phyloP scores from a whole-genome alignment of 163 green algal genomes.

The Volvox carteri region DNA sequence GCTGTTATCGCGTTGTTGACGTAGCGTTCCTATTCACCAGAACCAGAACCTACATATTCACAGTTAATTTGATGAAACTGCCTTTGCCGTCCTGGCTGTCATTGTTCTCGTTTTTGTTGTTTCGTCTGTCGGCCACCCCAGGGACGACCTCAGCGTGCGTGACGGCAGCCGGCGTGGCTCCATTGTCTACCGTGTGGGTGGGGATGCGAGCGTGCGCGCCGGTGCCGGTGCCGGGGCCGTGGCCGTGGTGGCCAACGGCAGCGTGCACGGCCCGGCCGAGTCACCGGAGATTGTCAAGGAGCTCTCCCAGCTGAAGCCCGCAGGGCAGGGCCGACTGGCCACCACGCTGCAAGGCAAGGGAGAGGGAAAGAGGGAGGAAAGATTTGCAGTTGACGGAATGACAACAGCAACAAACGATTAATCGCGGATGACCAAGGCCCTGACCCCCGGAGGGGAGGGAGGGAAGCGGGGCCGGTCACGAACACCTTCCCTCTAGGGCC shows the following conservation, averaged over 20 bases:
- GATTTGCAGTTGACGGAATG: not conserved
- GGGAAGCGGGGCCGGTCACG: too few species aligned
- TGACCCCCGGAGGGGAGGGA: too few species aligned
- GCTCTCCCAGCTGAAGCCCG: not conserved
- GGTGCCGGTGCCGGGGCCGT: not conserved
- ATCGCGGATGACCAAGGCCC: too few species aligned
- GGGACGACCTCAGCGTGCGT: not conserved
- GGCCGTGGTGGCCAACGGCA: not conserved
- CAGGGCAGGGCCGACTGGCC: conserved; percentile 9
- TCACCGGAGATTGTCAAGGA: not conserved
- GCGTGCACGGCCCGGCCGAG: not conserved
- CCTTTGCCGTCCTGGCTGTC: not conserved
- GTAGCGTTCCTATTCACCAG: not conserved
- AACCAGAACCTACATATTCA: not conserved
- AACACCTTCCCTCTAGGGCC: too few species aligned
- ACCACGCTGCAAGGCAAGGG: conserved; percentile 5
- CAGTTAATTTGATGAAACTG: too few species aligned
- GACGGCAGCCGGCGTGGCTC: conserved; percentile 15
- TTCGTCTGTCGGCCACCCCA: not conserved
- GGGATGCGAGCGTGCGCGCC: conserved; percentile 4
- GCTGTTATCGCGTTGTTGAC: not conserved
- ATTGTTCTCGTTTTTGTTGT: too few species aligned
- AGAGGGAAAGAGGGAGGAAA: too few species aligned
- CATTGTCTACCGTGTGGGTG: not conserved
- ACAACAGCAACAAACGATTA: too few species aligned